Conservation (phyloP, 2,329 filamentous ascomycete species). For the Cercospora canescens region DNA sequence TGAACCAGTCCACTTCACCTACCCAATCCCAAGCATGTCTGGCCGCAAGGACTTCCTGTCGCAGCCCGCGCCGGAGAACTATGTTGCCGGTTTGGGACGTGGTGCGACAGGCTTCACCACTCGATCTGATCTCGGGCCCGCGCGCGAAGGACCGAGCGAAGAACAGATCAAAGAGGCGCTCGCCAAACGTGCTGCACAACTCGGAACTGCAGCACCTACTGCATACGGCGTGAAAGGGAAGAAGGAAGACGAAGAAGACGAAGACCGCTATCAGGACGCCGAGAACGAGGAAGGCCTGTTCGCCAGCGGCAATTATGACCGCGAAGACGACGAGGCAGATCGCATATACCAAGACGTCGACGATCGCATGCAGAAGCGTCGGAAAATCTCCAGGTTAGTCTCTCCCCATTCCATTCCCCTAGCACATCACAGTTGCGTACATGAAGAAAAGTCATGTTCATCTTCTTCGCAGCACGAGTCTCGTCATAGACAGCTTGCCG, state of each 20-base stretch:
- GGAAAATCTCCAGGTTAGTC: slow-evolving; percentile 83
- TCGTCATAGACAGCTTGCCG: slow-evolving; percentile 73
- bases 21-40: slow-evolving; percentile 49
- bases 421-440: slow-evolving; percentile 16
- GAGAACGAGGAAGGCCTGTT: slow-evolving; percentile 97
- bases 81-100: slow-evolving; percentile 91
- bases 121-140: slow-evolving; percentile 91
- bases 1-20: background rate
- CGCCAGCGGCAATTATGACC: slow-evolving; percentile 91
- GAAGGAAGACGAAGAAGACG: slow-evolving; percentile 73
- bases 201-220: slow-evolving; percentile 70
- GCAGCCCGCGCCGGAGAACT: slow-evolving; percentile 67
- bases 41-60: slow-evolving; percentile 81
- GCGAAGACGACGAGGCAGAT: slow-evolving; percentile 97
- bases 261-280: slow-evolving; percentile 87
- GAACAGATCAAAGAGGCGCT: slow-evolving; percentile 98
- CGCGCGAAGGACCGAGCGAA: slow-evolving; percentile 90
- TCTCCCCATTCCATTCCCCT: slow-evolving; percentile 21
- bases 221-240: slow-evolving; percentile 69
- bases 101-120: slow-evolving; percentile 98
- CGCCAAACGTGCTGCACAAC: slow-evolving; percentile 84
- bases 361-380: slow-evolving; percentile 90
- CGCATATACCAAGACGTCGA: slow-evolving; percentile 94
- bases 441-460: slow-evolving; percentile 34
- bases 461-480: slow-evolving; percentile 44